Evolutionary conservation across 2,329 filamentous ascomycete species (phyloP).

Genomic region (Stenocarpella maydis): DNA sequence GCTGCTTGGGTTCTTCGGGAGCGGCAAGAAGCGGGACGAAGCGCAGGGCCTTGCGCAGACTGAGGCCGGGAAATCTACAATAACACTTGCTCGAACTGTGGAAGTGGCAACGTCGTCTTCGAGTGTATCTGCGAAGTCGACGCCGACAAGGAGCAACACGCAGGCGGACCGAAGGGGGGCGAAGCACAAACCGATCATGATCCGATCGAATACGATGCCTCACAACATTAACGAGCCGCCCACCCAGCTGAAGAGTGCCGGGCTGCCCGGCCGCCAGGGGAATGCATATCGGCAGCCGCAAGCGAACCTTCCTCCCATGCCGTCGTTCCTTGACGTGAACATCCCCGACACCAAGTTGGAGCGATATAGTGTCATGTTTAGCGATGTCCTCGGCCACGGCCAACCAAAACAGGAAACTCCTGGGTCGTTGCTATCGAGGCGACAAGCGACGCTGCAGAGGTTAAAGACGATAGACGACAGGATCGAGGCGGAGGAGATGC

Average conservation of each 20-base stretch:
- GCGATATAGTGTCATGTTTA: slow-evolving; percentile 94
- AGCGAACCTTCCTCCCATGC: slow-evolving; percentile 38
- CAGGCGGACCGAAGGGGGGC: slow-evolving; percentile 42
- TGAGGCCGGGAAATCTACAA: slow-evolving; percentile 38
- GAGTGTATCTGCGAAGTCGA: slow-evolving; percentile 31
- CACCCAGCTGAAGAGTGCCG: slow-evolving; percentile 26
- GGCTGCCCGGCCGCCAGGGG: slow-evolving; percentile 31
- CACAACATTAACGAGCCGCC: slow-evolving; percentile 27
- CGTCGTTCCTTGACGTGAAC: slow-evolving; percentile 71
- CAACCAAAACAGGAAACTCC: slow-evolving; percentile 42
- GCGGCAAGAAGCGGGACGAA: slow-evolving; percentile 50
- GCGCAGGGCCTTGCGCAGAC: slow-evolving; percentile 34
- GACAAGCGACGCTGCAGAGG: slow-evolving; percentile 66
- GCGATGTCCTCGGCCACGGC: slow-evolving; percentile 67
- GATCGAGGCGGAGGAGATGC: slow-evolving; percentile 41
- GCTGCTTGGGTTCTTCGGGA: slow-evolving; percentile 62
- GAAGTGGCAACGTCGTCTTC: slow-evolving; percentile 25
- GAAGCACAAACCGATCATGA: slow-evolving; percentile 54
- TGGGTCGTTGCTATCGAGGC: slow-evolving; percentile 59
- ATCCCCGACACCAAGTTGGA: slow-evolving; percentile 86
- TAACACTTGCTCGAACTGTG: slow-evolving; percentile 27
- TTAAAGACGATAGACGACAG: slow-evolving; percentile 62
- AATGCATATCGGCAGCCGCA: slow-evolving; percentile 7
- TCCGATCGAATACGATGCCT: slow-evolving; percentile 54
- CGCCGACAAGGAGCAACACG: slow-evolving; percentile 49